Base-by-base conservation (phyloP, 2,329 filamentous ascomycete genomes). In the Botrytis galanthina region DNA sequence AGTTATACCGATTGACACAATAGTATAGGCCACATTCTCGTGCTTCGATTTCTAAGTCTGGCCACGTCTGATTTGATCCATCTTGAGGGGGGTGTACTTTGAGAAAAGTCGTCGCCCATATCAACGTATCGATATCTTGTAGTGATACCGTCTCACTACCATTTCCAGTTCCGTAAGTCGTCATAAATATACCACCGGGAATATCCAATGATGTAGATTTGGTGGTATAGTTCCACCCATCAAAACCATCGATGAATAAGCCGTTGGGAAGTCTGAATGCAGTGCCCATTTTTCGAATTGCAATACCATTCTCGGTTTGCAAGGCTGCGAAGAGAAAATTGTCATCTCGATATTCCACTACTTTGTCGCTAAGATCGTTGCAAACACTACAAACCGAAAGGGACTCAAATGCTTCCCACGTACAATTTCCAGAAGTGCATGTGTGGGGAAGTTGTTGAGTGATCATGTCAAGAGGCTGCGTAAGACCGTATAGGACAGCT, bases 21-120 rank as follows among this genome's bases (percentile, higher is more conserved):
- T 68, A 68, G 46, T 68, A 68, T 0, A 68, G 35, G 35, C 64
- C 64, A 16, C 64, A 68, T 68, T 68, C 64, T 68, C 64, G 35
- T 42, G 46, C 64, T 20, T 68, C 64, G 9, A 68, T 37, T 10
- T 48, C 26, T n/a, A 68, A 39, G 37, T 68, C 14, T 7, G 64
- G 64, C 64, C 64, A 68, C 46, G 6, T 14, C 26, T n/a, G 64
- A 54, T 18, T 35, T n/a, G 46, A 68, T 10, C 32, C 35, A n/a
- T 54, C 51, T 35, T 57, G 64, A 54, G 64, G 64, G 26, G 64
- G 35, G 7, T 68, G 46, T 4, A 68, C 46, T 54, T 68, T 68
- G 35, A 68, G 32, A 29, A 68, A 68, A 9, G 64, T 29, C 64
- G 42, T 57, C 20, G 64, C 35, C 64, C 64, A 68, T 48, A 68